A percentile compares a stretch with the other conserved stretches of the same genome.
These are phyloP conservation scores for Gossypium bickii DNA, from an alignment of 345 rosid species.

Conservation along the genomic window DNA sequence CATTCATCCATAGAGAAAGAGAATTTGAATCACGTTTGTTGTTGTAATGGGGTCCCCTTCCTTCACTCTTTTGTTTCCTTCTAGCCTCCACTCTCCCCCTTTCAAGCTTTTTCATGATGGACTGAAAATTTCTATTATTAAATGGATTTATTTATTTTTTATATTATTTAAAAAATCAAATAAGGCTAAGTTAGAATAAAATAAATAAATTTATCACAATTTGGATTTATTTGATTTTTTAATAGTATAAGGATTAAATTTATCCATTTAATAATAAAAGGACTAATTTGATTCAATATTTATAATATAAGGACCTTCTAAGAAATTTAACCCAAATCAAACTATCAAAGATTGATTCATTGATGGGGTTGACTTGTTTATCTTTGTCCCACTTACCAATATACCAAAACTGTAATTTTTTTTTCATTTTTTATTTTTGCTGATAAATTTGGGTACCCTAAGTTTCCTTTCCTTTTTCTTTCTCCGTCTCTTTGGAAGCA, in stretches of 20 bases:
- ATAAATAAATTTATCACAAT: too few relatives aligned
- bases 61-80: background rate
- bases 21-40: slow-evolving; percentile 20
- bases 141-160: too few relatives aligned
- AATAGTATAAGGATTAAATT: too few relatives aligned
- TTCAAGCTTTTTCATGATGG: background rate
- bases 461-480: background rate
- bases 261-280: too few relatives aligned
- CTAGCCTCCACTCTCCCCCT: background rate
- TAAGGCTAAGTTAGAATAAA: too few relatives aligned
- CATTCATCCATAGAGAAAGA: background rate
- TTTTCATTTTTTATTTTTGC: background rate
- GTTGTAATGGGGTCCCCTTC: slow-evolving; percentile 19
- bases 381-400: slow-evolving; percentile 4
- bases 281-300: too few relatives aligned
- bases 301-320: too few relatives aligned
- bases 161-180: too few relatives aligned
- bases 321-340: background rate
- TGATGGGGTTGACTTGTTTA: slow-evolving; percentile 22
- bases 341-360: slow-evolving; percentile 14
- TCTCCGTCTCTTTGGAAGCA: background rate
- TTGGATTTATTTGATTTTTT: too few relatives aligned
- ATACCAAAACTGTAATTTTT: background rate
- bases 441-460: slow-evolving; percentile 13
- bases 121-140: too few relatives aligned